A percentile compares a stretch with the other conserved stretches of the same genome.
phyloP scores from a whole-genome alignment of 2,329 filamentous ascomycete genomes.

The Fusarium torreyae region DNA sequence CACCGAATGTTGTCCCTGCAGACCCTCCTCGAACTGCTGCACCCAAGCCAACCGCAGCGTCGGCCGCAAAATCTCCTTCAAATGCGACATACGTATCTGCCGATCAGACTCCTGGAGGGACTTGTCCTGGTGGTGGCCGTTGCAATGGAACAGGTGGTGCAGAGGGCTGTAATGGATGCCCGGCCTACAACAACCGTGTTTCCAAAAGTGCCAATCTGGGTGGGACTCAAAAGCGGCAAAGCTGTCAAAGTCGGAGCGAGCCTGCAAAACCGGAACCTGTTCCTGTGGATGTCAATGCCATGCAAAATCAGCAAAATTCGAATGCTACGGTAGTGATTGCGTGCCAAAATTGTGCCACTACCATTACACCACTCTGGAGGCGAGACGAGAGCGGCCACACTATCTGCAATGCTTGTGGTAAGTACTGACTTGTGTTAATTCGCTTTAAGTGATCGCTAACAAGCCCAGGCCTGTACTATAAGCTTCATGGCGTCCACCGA shows the following conservation, averaged over 20 bases:
- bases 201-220: conserved; percentile 86
- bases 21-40: conserved; percentile 61
- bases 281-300: conserved; percentile 56
- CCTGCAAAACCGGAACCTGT: conserved; percentile 47
- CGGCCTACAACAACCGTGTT: conserved; percentile 96
- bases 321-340: conserved; percentile 76
- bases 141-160: conserved; percentile 98
- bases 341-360: conserved; percentile 97
- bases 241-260: conserved; percentile 52
- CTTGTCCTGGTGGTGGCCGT: conserved; percentile 92
- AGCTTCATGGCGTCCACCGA: conserved; percentile 92
- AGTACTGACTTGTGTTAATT: conserved; percentile 55
- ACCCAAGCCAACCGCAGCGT: conserved; percentile 56
- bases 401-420: conserved; percentile 98
- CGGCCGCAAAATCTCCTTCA: conserved; percentile 58
- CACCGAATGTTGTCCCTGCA: conserved; percentile 66
- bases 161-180: conserved; percentile 94
- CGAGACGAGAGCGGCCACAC: conserved; percentile 95
- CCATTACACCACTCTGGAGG: conserved; percentile 95
- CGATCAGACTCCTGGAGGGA: conserved; percentile 83
- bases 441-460: conserved; percentile 24
- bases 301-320: conserved; percentile 51
- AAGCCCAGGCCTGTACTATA: conserved; percentile 87
- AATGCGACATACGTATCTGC: conserved; percentile 81
- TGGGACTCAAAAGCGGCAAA: conserved; percentile 65